phyloP scores from a whole-genome alignment of 306 rosid genomes.

The Neltuma alba region DNA sequence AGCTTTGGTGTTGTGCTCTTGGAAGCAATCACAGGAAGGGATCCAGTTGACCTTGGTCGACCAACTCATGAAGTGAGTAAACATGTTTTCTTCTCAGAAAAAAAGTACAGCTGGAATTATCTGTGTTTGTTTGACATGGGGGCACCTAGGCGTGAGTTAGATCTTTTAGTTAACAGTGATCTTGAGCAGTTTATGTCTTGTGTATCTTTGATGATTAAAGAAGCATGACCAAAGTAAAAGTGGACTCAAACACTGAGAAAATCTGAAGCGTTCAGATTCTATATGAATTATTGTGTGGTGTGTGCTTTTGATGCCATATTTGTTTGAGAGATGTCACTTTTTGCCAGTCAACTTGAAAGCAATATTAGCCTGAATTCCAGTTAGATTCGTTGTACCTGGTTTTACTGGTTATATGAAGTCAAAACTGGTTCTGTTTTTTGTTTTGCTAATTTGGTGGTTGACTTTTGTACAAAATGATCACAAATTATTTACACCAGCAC shows the following conservation, averaged over 20 bases:
- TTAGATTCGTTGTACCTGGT: neutral
- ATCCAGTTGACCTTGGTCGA: constrained; percentile 89
- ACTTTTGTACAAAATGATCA: constrained; percentile 1
- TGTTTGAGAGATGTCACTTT: neutral
- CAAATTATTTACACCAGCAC: constrained; percentile 15
- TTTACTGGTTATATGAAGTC: neutral
- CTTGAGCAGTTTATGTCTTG: neutral
- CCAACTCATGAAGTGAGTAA: constrained; percentile 72
- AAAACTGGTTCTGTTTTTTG: neutral
- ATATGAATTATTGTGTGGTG: neutral
- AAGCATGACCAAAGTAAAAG: neutral
- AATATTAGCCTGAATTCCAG: constrained; percentile 24
- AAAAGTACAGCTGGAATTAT: constrained; percentile 30
- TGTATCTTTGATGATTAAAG: neutral
- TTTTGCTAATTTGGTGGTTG: constrained; percentile 28
- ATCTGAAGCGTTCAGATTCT: neutral
- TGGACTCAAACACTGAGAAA: neutral
- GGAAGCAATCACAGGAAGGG: constrained; percentile 91
- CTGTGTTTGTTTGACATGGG: constrained; percentile 2
- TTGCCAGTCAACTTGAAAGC: constrained; percentile 4
- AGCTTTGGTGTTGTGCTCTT: constrained; percentile 89
- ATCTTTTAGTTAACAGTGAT: constrained; percentile 1
- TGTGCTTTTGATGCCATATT: neutral
- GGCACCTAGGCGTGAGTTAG: constrained; percentile 21
- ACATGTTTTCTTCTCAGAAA: constrained; percentile 11